Evolutionary conservation across 768 basidiomycete species (phyloP).

Genomic region (Hygrocybe coccinea): DNA sequence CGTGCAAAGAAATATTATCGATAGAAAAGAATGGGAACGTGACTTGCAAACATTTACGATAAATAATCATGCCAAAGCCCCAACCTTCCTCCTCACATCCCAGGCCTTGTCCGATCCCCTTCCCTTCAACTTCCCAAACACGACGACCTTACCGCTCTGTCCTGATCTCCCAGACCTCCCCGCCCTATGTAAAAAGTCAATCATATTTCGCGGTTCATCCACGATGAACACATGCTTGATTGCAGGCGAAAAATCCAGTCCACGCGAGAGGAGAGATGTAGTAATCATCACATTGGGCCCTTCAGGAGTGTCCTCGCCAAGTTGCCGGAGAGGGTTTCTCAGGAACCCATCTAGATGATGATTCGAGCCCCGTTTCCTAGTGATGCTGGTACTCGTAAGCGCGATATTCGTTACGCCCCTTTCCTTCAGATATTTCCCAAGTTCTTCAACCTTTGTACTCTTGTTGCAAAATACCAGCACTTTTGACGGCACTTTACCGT

Average conservation of each 20-base stretch:
- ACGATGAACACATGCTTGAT: conserved; percentile 82
- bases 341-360: conserved; percentile 76
- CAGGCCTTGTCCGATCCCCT: conserved; percentile 52
- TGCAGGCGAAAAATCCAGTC: conserved; percentile 77
- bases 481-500: conserved; percentile 47
- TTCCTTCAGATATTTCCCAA: conserved; percentile 53
- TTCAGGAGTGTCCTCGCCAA: conserved; percentile 20
- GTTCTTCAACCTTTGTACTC: conserved; percentile 57
- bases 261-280: conserved; percentile 85
- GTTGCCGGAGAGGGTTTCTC: conserved; percentile 17
- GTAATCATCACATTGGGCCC: conserved; percentile 74
- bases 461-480: conserved; percentile 83
- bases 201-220: conserved; percentile 83
- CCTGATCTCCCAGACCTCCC: conserved; percentile 80
- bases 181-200: conserved; percentile 90
- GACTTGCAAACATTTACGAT: no score
- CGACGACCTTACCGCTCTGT: conserved; percentile 60
- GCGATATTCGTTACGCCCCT: conserved; percentile 60
- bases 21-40: no score
- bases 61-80: conserved; percentile 39
- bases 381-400: conserved; percentile 58
- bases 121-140: conserved; percentile 69
- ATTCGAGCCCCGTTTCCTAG: conserved; percentile 64
- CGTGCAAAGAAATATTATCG: no score
- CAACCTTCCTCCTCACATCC: conserved; percentile 49